Evolutionary conservation across 495 filamentous ascomycete species (phyloP).

Genomic region (Pseudomonodictys pantanalensis): DNA sequence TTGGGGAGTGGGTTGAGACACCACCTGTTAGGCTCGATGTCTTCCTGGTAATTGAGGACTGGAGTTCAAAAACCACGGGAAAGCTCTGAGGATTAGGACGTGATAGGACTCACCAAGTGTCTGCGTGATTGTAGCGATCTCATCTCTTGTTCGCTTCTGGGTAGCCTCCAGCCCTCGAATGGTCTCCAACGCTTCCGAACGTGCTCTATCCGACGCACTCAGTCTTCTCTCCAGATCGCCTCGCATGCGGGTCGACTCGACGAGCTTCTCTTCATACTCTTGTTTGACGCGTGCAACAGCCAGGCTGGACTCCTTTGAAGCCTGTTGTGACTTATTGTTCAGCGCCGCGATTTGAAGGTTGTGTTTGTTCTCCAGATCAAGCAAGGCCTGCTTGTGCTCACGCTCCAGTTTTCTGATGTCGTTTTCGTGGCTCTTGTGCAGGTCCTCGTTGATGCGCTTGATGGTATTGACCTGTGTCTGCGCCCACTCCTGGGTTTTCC

Average conservation of each 20-base stretch:
- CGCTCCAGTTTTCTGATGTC: constrained; percentile 43
- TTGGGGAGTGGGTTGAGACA: no score
- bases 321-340: constrained; percentile 32
- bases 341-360: constrained; percentile 30
- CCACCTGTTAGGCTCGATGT: not conserved
- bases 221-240: constrained; percentile 19
- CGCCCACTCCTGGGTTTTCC: constrained; percentile 65
- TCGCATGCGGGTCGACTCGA: constrained; percentile 11
- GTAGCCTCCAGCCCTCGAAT: constrained; percentile 28
- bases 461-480: constrained; percentile 62
- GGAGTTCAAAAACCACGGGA: not conserved
- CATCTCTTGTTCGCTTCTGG: constrained; percentile 27
- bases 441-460: constrained; percentile 65
- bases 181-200: constrained; percentile 25
- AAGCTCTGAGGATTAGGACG: not conserved
- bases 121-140: constrained; percentile 30
- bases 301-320: constrained; percentile 9
- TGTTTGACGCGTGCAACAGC: constrained; percentile 21
- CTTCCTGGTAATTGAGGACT: no score
- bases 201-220: constrained; percentile 9
- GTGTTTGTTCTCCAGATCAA: constrained; percentile 50
- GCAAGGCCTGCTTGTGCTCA: constrained; percentile 34
- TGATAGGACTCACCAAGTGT: not conserved
- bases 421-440: constrained; percentile 67
- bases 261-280: constrained; percentile 29